These are phyloP conservation scores for Pythium brachiatum DNA, from an alignment of 352 stramenopile species.

Conservation along the genomic window DNA sequence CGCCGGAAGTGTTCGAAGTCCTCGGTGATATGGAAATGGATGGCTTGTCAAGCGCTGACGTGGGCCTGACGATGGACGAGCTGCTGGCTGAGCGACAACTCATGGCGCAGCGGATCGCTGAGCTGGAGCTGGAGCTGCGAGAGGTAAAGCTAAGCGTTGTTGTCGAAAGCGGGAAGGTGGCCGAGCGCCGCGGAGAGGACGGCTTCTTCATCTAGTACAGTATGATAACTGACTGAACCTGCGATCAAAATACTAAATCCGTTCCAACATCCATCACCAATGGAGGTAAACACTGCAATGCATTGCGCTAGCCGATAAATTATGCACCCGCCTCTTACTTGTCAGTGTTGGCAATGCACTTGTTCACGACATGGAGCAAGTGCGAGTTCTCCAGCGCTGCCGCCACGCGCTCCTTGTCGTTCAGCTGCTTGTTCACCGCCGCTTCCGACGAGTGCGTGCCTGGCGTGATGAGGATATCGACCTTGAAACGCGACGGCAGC, in stretches of 20 bases:
- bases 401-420: conserved; percentile 96
- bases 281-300: background rate
- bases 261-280: no score
- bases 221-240: background rate
- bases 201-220: conserved; percentile 24
- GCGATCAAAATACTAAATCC: conserved; percentile 26
- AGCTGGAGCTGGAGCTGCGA: conserved; percentile 32
- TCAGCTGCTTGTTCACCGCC: conserved; percentile 97
- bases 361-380: conserved; percentile 95
- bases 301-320: conserved; percentile 1
- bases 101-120: conserved; percentile 38
- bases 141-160: background rate
- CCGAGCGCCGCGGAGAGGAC: background rate
- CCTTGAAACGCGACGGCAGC: conserved; percentile 91
- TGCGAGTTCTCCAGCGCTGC: conserved; percentile 96
- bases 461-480: conserved; percentile 92
- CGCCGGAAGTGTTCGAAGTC: conserved; percentile 32
- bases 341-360: conserved; percentile 93
- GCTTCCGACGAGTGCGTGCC: conserved; percentile 94
- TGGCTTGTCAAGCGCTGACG: background rate
- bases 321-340: conserved; percentile 36
- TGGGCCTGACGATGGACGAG: conserved; percentile 9
- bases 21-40: conserved; percentile 20
- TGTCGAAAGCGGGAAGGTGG: conserved; percentile 1
- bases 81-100: conserved; percentile 36